Conservation (phyloP, 208 protist species). For the Trypanosoma mega region DNA sequence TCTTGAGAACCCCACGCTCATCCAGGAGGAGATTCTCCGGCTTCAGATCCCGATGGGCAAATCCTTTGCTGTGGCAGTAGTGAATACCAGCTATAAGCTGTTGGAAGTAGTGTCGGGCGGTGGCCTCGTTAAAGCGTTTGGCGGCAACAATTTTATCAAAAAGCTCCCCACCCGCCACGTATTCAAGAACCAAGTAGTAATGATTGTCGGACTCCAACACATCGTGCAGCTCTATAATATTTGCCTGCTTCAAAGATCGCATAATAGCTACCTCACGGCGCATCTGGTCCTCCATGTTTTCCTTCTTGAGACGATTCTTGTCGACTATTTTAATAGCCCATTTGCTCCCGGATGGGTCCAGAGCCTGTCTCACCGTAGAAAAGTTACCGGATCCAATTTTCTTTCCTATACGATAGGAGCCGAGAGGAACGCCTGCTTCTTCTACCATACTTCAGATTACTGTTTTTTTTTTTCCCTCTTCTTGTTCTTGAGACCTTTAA, state of each 20-base stretch:
- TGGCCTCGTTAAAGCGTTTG: constrained; percentile 30
- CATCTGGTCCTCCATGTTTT: constrained; percentile 50
- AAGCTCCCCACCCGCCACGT: constrained; percentile 59
- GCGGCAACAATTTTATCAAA: constrained; percentile 31
- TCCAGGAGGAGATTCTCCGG: constrained; percentile 57
- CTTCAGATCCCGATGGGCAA: constrained; percentile 68
- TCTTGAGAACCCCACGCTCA: constrained; percentile 26
- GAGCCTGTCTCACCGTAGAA: constrained; percentile 39
- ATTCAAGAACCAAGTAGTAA: constrained; percentile 76
- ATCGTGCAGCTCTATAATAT: constrained; percentile 43
- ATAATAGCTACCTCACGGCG: constrained; percentile 50
- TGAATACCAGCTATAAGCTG: constrained; percentile 60
- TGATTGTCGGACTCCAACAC: constrained; percentile 72
- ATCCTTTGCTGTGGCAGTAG: constrained; percentile 58
- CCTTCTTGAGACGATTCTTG: constrained; percentile 25
- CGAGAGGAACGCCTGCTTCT: constrained; percentile 12
- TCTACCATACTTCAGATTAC: neutral
- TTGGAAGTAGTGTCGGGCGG: constrained; percentile 56
- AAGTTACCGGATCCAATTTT: constrained; percentile 49
- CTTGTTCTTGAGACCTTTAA: no score
- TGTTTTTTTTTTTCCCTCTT: no score
- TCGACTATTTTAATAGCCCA: constrained; percentile 58
- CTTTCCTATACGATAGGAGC: constrained; percentile 39
- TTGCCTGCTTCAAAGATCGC: constrained; percentile 36
- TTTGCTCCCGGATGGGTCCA: constrained; percentile 29